Conservation (phyloP, 192 early-diverging fungal genomes). For the Podila epicladia region DNA sequence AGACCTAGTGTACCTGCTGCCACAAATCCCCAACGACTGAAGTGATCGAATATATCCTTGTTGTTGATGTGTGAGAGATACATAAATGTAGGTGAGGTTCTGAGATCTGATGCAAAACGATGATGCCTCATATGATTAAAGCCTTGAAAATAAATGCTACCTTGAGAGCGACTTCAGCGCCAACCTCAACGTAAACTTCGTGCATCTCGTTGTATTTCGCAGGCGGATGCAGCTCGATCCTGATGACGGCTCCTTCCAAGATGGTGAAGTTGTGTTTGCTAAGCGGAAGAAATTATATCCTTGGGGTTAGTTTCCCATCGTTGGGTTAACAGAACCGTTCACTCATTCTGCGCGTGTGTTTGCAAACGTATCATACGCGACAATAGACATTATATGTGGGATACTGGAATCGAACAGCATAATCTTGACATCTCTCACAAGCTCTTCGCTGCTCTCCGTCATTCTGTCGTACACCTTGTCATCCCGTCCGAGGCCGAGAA, state of each 20-base stretch:
- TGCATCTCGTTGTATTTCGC: conserved; percentile 16
- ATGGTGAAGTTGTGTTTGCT: conserved; percentile 30
- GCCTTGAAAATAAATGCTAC: not conserved
- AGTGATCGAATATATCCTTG: not conserved
- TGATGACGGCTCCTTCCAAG: not conserved
- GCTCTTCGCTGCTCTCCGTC: not conserved
- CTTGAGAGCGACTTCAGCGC: not conserved
- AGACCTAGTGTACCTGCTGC: not conserved
- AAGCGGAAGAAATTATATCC: not conserved
- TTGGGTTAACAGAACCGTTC: not conserved
- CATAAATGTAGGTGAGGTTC: no score
- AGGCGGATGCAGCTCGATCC: conserved; percentile 5
- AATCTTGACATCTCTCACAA: not conserved
- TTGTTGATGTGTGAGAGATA: not conserved
- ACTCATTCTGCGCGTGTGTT: not conserved
- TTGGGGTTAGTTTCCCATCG: not conserved
- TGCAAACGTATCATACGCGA: not conserved
- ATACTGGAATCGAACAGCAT: not conserved
- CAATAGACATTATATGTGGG: not conserved
- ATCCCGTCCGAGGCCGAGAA: not conserved
- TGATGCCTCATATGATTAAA: no score
- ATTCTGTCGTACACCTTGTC: not conserved
- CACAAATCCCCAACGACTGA: conserved; percentile 1
- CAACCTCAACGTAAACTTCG: not conserved
- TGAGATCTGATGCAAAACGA: not conserved